A percentile compares a stretch with the other conserved stretches of the same genome.
These are phyloP conservation scores for Pythium phragmiticola DNA, from an alignment of 352 stramenopile genomes.

Conservation along the genomic window DNA sequence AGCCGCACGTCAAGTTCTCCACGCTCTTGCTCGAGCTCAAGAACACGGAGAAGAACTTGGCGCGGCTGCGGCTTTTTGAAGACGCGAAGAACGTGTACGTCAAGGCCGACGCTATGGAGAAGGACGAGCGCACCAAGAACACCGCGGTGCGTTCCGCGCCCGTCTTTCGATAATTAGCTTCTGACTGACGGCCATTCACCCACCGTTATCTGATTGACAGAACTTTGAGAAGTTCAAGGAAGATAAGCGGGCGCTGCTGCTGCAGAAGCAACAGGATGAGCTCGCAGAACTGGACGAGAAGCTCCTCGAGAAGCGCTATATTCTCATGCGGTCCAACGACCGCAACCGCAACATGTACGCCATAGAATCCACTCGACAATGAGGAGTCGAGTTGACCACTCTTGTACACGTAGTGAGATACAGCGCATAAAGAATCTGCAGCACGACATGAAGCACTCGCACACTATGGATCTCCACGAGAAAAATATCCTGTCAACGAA, in stretches of 20 bases:
- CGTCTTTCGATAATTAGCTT: not conserved
- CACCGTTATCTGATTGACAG: slow-evolving; percentile 9
- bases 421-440: slow-evolving; percentile 73
- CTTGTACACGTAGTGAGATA: slow-evolving; percentile 34
- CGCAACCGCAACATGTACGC: slow-evolving; percentile 53
- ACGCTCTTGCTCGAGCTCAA: slow-evolving; percentile 70
- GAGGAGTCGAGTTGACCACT: too few relatives aligned
- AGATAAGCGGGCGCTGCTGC: slow-evolving; percentile 44
- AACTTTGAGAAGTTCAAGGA: slow-evolving; percentile 67
- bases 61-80: slow-evolving; percentile 62
- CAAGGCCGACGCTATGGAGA: slow-evolving; percentile 58
- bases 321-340: slow-evolving; percentile 56
- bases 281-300: slow-evolving; percentile 62
- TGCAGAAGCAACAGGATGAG: slow-evolving; percentile 57
- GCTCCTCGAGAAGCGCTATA: slow-evolving; percentile 71
- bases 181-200: not conserved
- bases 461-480: slow-evolving; percentile 55
- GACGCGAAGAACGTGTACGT: slow-evolving; percentile 72
- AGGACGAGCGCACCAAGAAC: slow-evolving; percentile 45
- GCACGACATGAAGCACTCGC: slow-evolving; percentile 59
- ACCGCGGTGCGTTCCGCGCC: slow-evolving; percentile 21
- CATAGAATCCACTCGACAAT: not conserved
- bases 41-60: slow-evolving; percentile 66
- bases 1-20: slow-evolving; percentile 69
- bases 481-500: slow-evolving; percentile 69